Evolutionary conservation across 352 stramenopile species (phyloP), one percentile per base, ranked within the genome.

Genomic region (Peronosclerospora sorghi): DNA sequence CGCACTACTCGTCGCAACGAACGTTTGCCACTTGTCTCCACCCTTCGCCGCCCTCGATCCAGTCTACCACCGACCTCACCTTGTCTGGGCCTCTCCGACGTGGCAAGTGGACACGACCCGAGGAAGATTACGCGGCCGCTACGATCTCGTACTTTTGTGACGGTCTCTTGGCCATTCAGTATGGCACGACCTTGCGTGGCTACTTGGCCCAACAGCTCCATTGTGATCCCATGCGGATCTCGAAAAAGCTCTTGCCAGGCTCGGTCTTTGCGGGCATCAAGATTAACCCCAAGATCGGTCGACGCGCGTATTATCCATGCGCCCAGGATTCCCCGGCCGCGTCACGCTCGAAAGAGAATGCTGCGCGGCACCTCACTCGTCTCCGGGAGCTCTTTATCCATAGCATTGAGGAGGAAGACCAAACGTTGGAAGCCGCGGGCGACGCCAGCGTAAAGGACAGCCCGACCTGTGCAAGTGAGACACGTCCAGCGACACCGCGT

Each of bases 171-270:
- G 59, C 68, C 19, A 68, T 88, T 23, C 70, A 81, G 51, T 83
- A 81, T 54, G 75, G 75, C 48, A 84, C 75, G 36, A 83, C 68
- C 12, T 54, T 87, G 21, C 67, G 74, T n/a, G 68, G 71, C 17
- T 87, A 80, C 53, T 54, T 87, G 27, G 74, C 74, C 1, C 62
- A 82, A 44, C 61, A 80, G 35, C 54, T 87, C 1, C 67, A 87
- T 48, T 87, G 74, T 51, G 67, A 82, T 38, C 74, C 74, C 17
- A 86, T 86, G 74, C 64, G 74, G 12, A 78, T 86, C 48, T 86
- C 74, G 29, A 86, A 86, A 67, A 86, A 86, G 51, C 52, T 86
- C 19, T 53, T 85, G 32, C 69, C 73, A 0, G 73, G 73, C 4
- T 66, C 57, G 1, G 61, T 75, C 20, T 81, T 86, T 35, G 68